phyloP scores from a whole-genome alignment of 2,329 filamentous ascomycete species.

The Tricladium varicosporioides region DNA sequence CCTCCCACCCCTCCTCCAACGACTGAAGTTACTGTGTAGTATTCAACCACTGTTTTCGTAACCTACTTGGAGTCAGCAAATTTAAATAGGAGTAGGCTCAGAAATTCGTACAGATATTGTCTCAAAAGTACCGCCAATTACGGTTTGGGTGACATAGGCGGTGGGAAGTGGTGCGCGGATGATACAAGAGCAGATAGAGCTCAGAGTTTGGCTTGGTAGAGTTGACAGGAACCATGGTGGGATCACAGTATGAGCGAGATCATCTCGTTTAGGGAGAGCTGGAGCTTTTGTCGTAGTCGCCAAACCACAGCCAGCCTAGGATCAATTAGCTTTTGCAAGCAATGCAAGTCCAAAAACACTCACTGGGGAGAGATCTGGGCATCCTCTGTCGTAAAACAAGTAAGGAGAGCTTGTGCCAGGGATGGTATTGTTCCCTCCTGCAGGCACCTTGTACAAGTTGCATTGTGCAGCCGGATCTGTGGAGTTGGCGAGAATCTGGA shows the following conservation, averaged over 20 bases:
- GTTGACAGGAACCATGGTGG: not conserved
- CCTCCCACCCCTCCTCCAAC: not conserved
- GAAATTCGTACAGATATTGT: not conserved
- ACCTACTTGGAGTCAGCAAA: not conserved
- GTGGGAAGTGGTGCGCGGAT: not conserved
- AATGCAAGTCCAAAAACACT: not conserved
- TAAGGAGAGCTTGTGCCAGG: conserved; percentile 12
- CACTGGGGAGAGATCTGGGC: conserved; percentile 15
- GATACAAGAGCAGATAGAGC: not conserved
- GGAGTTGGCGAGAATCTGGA: conserved; percentile 12
- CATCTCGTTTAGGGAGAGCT: not conserved
- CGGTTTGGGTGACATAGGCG: not conserved
- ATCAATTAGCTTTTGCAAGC: not conserved
- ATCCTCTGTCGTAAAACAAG: conserved; percentile 16
- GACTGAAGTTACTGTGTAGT: not conserved
- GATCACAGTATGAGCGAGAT: not conserved
- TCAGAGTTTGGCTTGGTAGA: not conserved
- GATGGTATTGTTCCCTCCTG: conserved; percentile 9
- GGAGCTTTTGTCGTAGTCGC: not conserved
- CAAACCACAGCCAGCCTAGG: not conserved
- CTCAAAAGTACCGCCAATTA: not conserved
- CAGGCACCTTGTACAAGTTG: conserved; percentile 15
- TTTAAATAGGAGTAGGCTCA: not conserved
- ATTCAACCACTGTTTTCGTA: not conserved
- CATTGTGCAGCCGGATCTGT: conserved; percentile 11